Evolutionary conservation across 305 asterid species (phyloP), one percentile per base, ranked within the genome.

Genomic region (Andrographis paniculata): DNA sequence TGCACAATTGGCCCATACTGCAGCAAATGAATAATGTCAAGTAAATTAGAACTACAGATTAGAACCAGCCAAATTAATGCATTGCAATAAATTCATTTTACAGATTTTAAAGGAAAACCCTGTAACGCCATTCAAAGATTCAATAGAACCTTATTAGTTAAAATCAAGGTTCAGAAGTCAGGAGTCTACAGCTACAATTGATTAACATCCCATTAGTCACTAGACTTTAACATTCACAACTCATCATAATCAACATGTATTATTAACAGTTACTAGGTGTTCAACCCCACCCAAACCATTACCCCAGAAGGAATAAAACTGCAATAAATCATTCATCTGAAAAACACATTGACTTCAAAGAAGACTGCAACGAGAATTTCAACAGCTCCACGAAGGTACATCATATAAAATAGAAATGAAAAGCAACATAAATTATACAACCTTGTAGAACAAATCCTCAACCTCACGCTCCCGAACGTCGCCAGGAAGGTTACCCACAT

Each of bases 401-500:
- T 6, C 33, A 27, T 27, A 5, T 8, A 2, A 27, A 40, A 19
- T 3, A 33, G 19, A 18, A 2, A 41, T 17, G 27, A 20, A 40
- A 20, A 20, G 13, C 1, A 27, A 27, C 12, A 22, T 11, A 28
- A 1, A 21, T 14, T 15, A 17, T 2, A 38, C 35, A 3, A 72
- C 99, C 99, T 87, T 91, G 84, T 87, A 77, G 55, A 91, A 91
- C 66, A 91, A 53, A 69, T 87, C 96, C 62, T 91, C 99, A 43
- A 91, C 94, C 73, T 91, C 95, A 8, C 96, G 79, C 71, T 87
- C 96, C 4, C 96, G 93, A 55, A 81, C 78, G 65, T 87, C 95
- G 22, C 96, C 96, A 4, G 96, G 99, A 62, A 91, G 99, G 78
- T 91, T 91, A 24, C 99, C 99, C 14, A 91, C 95, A 31, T 91